These are phyloP conservation scores for Tricholoma furcatifolium DNA, from an alignment of 768 basidiomycete genomes.

Conservation along the genomic window DNA sequence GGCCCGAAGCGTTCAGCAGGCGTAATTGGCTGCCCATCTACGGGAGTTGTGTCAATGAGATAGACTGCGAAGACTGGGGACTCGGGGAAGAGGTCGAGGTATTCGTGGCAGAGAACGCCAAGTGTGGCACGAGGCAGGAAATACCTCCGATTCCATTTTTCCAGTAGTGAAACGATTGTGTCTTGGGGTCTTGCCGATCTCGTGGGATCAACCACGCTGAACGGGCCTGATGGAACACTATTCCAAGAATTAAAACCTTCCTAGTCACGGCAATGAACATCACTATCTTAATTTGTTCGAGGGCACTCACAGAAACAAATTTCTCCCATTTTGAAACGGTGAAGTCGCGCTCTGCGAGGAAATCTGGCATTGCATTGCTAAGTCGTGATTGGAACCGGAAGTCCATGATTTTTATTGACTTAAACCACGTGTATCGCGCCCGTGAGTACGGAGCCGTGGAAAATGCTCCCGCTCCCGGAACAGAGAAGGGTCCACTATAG, in stretches of 20 bases:
- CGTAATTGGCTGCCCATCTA: background rate
- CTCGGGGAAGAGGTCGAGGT: conserved; percentile 16
- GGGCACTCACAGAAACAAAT: conserved; percentile 18
- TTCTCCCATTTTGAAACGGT: conserved; percentile 17
- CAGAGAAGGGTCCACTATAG: background rate
- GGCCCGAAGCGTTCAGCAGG: conserved; percentile 22
- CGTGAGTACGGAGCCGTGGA: background rate
- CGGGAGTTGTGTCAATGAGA: conserved; percentile 17
- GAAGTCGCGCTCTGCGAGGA: conserved; percentile 11
- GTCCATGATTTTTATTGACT: conserved; percentile 20
- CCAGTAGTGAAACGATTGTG: conserved; percentile 13
- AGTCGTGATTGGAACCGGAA: conserved; percentile 15
- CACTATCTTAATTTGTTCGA: background rate
- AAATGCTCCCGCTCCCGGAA: background rate
- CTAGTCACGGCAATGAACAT: conserved; percentile 8
- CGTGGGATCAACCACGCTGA: background rate
- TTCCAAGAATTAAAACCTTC: conserved; percentile 19
- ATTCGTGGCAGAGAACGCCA: conserved; percentile 20
- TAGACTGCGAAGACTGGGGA: conserved; percentile 27
- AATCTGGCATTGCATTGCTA: conserved; percentile 12
- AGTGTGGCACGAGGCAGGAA: conserved; percentile 13
- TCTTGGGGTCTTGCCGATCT: conserved; percentile 23
- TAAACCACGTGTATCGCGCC: background rate
- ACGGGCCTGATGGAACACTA: background rate
- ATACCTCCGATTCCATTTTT: conserved; percentile 18